Base-by-base conservation (phyloP, 805 yeast genomes). In the Metschnikowia similis region DNA sequence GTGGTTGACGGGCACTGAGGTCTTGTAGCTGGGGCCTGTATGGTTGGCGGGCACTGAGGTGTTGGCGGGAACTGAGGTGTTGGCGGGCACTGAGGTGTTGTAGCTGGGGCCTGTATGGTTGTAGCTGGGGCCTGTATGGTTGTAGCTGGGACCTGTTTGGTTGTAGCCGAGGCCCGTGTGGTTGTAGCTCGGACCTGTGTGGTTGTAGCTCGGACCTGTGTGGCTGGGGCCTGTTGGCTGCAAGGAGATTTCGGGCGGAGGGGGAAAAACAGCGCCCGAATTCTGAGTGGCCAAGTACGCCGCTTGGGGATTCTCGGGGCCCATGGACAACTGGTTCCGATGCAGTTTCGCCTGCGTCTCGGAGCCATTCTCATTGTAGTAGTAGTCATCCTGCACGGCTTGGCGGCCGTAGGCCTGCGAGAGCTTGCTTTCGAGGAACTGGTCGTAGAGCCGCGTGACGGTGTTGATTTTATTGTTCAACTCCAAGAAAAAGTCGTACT, bases 391-490 rank as follows among this genome's bases (percentile, higher is more conserved):
- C 16, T 32, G 34, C 14, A 55, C 17, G 16, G 56, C 43, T 39
- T 70, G 74, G 48, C 56, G 63, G 6, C 67, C 66, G 56, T 70
- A 72, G 1, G 75, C 76, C 52, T 63, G 61, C 48, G 56, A 62
- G 51, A 71, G 65, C 52, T 71, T 70, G n/a, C 60, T 54, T 52
- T 90, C 96, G 51, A 89, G 71, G 45, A 86, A 75, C 52, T 79
- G 80, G 63, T 89, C 96, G 59, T 89, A 90, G n/a, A 85, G 71
- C 53, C 85, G 77, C 61, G 83, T 79, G 31, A 89, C 84, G 5
- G 89, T 83, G 48, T 87, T 84, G 48, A 90, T 77, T 59, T 90
- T 89, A 43, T 85, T 80, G 67, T 87, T 89, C 81, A 87, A 74
- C 43, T 86, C 88, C 54, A 86, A 77, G 53, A 84, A 77, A 17